Base-by-base conservation (phyloP, 495 filamentous ascomycete species). In the Tetracladium setigerum region DNA sequence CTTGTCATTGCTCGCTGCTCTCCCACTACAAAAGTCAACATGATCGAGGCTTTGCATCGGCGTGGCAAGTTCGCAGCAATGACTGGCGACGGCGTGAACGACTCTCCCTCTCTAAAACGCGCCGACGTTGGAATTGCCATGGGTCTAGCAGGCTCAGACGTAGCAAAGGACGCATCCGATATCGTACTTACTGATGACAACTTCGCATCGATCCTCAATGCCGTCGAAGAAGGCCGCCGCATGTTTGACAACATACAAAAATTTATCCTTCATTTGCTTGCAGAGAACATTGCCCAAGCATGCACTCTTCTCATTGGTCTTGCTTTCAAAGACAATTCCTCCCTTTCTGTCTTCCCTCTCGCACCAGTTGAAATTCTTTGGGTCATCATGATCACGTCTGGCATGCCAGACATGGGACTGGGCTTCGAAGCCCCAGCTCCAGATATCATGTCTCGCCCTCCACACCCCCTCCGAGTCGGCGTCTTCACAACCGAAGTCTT, bases 161-260 rank as follows among this genome's bases (percentile, higher is more conserved):
- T 87, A 7, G 84, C 85, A 1, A 87, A 86, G 54, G 82, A 84
- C 49, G 84, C 84, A 1, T 81, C 84, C 0, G 84, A 88, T 60
- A 86, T 89, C 55, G 79, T 89, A 4, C 67, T 89, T 10, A 85
- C 83, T 1, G 81, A 87, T 60, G 84, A 87, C 56, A 86, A 87
- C 57, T 89, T 89, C 55, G 82, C 84, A 0, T 80, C 74, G 14
- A 87, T 89, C 44, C 76, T 86, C 16, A 83, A 82, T 39, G 81
- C 82, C 7, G 77, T 86, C 37, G 78, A 84, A 53, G 83, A 87
- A 56, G 83, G 83, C 13, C 72, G 83, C 6, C 71, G 83, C 4
- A 80, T 85, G 50, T 86, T 86, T 50, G 82, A 86, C 60, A 87
- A 86, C 55, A 85, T 87, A 50, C 82, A 87, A 63, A 86, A 86